A percentile compares a stretch with the other conserved stretches of the same genome.
phyloP scores from a whole-genome alignment of 108 stramenopile genomes.

The Nitzschia sp. region DNA sequence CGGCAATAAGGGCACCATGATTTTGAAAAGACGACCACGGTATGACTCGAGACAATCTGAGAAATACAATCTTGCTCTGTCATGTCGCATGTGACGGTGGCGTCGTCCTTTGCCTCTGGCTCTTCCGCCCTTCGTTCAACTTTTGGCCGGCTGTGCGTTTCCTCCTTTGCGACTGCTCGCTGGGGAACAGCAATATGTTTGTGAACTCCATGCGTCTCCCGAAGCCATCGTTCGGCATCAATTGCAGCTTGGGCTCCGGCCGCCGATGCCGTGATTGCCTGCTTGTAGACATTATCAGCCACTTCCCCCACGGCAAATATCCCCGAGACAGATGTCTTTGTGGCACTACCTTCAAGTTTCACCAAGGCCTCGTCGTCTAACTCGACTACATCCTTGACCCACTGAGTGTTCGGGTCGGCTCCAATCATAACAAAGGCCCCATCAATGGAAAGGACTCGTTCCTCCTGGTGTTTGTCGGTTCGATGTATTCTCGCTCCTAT shows the following conservation, averaged over 20 bases:
- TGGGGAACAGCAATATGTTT: neutral
- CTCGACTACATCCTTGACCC: slow-evolving; percentile 58
- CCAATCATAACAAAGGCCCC: slow-evolving; percentile 93
- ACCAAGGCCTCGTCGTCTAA: slow-evolving; percentile 67
- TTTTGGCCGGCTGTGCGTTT: neutral
- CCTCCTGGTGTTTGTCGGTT: neutral
- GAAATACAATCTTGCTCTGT: slow-evolving; percentile 54
- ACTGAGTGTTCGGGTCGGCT: slow-evolving; percentile 84
- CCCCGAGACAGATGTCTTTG: slow-evolving; percentile 75
- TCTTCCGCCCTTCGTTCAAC: neutral
- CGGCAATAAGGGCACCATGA: slow-evolving; percentile 68
- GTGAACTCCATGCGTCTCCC: slow-evolving; percentile 49
- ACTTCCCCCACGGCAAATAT: slow-evolving; percentile 94
- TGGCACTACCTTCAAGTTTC: slow-evolving; percentile 46
- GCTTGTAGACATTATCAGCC: slow-evolving; percentile 82
- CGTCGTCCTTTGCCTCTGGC: neutral
- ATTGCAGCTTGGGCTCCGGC: slow-evolving; percentile 88
- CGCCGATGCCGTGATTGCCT: slow-evolving; percentile 89
- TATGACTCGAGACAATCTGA: slow-evolving; percentile 46
- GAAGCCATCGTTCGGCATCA: slow-evolving; percentile 91
- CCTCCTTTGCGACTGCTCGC: neutral
- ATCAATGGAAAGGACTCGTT: slow-evolving; percentile 22
- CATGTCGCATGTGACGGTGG: slow-evolving; percentile 46
- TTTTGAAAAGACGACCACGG: slow-evolving; percentile 76
- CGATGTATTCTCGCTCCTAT: slow-evolving; percentile 18